phyloP scores from a whole-genome alignment of 163 green algal species.

The Picocystis sp. region DNA sequence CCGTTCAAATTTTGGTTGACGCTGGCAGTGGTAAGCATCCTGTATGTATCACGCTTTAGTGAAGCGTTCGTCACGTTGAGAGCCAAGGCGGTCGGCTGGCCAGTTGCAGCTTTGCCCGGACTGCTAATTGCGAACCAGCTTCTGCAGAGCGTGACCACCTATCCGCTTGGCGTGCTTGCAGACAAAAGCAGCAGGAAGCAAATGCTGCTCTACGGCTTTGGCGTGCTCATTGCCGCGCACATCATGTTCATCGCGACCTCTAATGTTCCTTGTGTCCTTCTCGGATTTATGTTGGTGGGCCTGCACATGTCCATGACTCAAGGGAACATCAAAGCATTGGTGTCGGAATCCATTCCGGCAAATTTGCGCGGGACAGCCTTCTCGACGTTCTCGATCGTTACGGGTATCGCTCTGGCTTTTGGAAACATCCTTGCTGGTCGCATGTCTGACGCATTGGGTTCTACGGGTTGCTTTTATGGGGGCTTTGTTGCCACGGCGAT shows the following conservation, averaged over 20 bases:
- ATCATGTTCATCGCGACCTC: constrained; percentile 1
- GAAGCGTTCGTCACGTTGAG: constrained; percentile 4
- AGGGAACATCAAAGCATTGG: constrained; percentile 6
- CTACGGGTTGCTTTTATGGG: constrained; percentile 4
- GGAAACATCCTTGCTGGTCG: constrained; percentile 6
- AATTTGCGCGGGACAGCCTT: constrained; percentile 3
- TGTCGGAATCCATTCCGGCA: constrained; percentile 3
- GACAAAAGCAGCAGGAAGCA: constrained; percentile 8
- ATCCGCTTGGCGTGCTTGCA: constrained; percentile 4
- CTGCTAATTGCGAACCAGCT: constrained; percentile 5
- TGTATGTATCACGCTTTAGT: constrained; percentile 1
- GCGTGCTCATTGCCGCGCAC: constrained; percentile 1
- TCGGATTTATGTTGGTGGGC: constrained; percentile 6
- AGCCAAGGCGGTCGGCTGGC: constrained; percentile 3
- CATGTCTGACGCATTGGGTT: background rate
- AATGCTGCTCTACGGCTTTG: constrained; percentile 4
- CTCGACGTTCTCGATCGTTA: constrained; percentile 1
- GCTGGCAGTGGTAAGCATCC: constrained; percentile 2
- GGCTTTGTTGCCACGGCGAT: background rate
- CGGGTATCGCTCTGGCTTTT: constrained; percentile 1
- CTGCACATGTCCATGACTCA: constrained; percentile 9
- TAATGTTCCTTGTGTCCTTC: background rate
- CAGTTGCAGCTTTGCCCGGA: constrained; percentile 1
- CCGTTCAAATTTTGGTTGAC: constrained; percentile 4
- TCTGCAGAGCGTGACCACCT: constrained; percentile 7